A percentile compares a stretch with the other conserved stretches of the same genome.
phyloP scores from a whole-genome alignment of 306 rosid species.

The Fragaria nilgerrensis region DNA sequence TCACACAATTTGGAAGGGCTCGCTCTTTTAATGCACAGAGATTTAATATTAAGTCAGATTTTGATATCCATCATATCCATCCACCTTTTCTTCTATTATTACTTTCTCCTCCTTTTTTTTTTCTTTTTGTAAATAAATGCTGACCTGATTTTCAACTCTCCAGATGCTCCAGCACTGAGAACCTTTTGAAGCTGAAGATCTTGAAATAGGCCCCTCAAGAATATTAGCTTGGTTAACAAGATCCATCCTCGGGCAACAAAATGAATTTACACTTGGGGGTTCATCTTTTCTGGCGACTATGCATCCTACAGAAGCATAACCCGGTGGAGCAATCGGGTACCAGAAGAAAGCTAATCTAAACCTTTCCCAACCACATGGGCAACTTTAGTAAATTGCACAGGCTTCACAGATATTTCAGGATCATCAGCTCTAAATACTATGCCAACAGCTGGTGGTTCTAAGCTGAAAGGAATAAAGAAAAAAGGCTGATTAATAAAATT shows the following conservation, averaged over 20 bases:
- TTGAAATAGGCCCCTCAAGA: slow-evolving; percentile 79
- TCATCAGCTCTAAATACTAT: slow-evolving; percentile 76
- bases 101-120: background rate
- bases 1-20: background rate
- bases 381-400: slow-evolving; percentile 92
- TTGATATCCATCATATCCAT: too few species aligned
- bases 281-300: slow-evolving; percentile 74
- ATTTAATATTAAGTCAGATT: background rate
- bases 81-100: background rate
- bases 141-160: slow-evolving; percentile 89
- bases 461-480: slow-evolving; percentile 53
- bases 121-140: background rate
- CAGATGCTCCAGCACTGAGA: slow-evolving; percentile 97
- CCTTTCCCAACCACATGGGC: slow-evolving; percentile 78
- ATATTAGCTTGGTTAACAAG: slow-evolving; percentile 87
- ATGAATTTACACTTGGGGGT: slow-evolving; percentile 57
- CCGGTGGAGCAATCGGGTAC: slow-evolving; percentile 97
- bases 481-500: slow-evolving; percentile 9
- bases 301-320: slow-evolving; percentile 97
- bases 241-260: slow-evolving; percentile 99
- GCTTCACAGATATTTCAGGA: slow-evolving; percentile 81
- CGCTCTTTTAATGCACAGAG: background rate
- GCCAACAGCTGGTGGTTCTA: slow-evolving; percentile 95
- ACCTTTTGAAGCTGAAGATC: slow-evolving; percentile 71
- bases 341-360: slow-evolving; percentile 84